Evolutionary conservation across 768 basidiomycete genomes (phyloP), one percentile per base, ranked within the genome.

Genomic region (Hemileccinum rubropunctum): DNA sequence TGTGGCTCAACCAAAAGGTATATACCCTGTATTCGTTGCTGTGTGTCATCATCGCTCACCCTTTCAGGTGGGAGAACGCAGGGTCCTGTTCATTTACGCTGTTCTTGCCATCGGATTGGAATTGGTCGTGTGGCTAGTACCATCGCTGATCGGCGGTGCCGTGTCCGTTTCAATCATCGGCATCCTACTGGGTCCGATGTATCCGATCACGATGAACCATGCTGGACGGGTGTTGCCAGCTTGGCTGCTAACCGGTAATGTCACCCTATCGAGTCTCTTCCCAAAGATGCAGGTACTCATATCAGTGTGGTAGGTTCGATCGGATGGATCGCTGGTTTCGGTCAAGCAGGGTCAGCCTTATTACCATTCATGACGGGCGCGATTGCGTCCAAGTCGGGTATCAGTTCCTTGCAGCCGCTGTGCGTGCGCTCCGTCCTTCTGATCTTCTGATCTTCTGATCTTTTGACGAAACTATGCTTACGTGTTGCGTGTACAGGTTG

Each of bases 361-460:
- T 59, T 90, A 5, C 88, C 89, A 0, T 88, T 91, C 57, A 75
- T 88, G 52, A 84, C 84, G 1, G 87, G 88, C 20, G 76, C 81
- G 2, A 76, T 91, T 21, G 79, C 88, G 6, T 74, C 75, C 21
- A 80, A 74, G 51, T 77, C 81, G 34, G 87, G 78, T 0, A 80
- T 80, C 32, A 56, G 54, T 13, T 61, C 65, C 11, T 48, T 79
- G 50, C 76, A 76, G 53, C 66, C 66, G 12, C 15, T 68, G 66
- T 67, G 48, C 47, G 66, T 58, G 28, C 23, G 6, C 27, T 26
- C 20, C 2, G 1, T 20, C 28, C 6, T 3, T 30, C 6, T 15
- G 13, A 34, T 15, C 15, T 10, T 21, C 41, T 12, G 3, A 12
- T n/a, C 6, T 3, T 30, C 6, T 15, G 13, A 34, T 15, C 15